Evolutionary conservation across 768 basidiomycete species (phyloP).

Genomic region (Termitomyces eurrhizus): DNA sequence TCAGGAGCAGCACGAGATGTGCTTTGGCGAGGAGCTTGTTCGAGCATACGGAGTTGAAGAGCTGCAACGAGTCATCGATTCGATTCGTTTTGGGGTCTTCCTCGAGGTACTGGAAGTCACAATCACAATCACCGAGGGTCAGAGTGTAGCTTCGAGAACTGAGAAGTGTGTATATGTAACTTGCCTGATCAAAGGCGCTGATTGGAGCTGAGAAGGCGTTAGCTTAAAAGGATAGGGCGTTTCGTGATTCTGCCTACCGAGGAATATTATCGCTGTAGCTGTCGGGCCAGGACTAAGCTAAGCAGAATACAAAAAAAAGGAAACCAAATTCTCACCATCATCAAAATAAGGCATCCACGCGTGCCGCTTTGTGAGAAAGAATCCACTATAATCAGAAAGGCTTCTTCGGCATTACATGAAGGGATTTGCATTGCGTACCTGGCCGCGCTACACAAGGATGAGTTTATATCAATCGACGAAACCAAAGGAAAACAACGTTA

Average conservation of each 20-base stretch:
- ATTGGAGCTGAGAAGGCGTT: slow-evolving; percentile 54
- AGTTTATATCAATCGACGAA: slow-evolving; percentile 3
- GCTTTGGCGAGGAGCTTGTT: slow-evolving; percentile 72
- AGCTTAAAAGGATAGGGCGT: background rate
- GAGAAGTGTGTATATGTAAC: too few relatives aligned
- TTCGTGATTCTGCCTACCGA: slow-evolving; percentile 29
- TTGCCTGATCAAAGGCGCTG: slow-evolving; percentile 79
- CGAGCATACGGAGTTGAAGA: slow-evolving; percentile 72
- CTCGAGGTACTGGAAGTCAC: slow-evolving; percentile 58
- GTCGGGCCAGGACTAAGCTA: background rate
- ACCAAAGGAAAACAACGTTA: slow-evolving; percentile 32
- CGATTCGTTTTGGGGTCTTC: slow-evolving; percentile 78
- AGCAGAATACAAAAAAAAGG: slow-evolving; percentile 11
- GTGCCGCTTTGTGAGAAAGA: slow-evolving; percentile 52
- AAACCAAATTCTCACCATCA: slow-evolving; percentile 49
- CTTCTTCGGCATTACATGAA: background rate
- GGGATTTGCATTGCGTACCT: slow-evolving; percentile 36
- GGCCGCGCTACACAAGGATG: slow-evolving; percentile 43
- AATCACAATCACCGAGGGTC: background rate
- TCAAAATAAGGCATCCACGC: slow-evolving; percentile 86
- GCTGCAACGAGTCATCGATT: slow-evolving; percentile 77
- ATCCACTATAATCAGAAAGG: background rate
- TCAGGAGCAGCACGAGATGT: slow-evolving; percentile 72
- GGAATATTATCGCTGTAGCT: slow-evolving; percentile 84
- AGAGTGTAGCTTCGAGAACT: background rate